Percentiles rank a stretch among this genome's conserved stretches.
These are phyloP conservation scores for Penicillium fimorum DNA, from an alignment of 495 filamentous ascomycete species.

Conservation along the genomic window DNA sequence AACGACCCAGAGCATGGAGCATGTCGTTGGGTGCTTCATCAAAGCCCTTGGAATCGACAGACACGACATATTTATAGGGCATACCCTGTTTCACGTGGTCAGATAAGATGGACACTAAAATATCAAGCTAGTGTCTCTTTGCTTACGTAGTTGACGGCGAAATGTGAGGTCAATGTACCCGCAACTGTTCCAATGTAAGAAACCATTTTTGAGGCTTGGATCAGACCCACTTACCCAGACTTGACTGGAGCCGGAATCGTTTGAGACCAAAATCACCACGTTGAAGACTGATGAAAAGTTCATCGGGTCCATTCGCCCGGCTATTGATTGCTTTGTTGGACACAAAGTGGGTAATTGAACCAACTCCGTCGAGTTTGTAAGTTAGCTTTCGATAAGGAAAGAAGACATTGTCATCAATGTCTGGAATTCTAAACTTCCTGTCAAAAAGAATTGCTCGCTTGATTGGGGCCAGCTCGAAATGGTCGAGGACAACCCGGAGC, in stretches of 20 bases:
- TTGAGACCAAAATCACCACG: constrained; percentile 54
- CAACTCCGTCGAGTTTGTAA: constrained; percentile 44
- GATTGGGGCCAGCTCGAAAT: constrained; percentile 28
- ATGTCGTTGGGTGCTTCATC: constrained; percentile 57
- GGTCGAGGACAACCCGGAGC: constrained; percentile 33
- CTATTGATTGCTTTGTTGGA: constrained; percentile 52
- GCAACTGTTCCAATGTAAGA: constrained; percentile 17
- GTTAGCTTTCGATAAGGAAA: constrained; percentile 28
- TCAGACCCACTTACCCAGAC: constrained; percentile 36
- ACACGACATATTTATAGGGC: constrained; percentile 78
- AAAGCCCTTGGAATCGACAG: constrained; percentile 63
- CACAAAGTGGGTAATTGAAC: constrained; percentile 62
- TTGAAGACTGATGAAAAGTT: constrained; percentile 64
- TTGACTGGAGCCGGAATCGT: constrained; percentile 48
- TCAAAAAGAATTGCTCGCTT: constrained; percentile 27
- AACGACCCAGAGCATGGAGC: constrained; percentile 53
- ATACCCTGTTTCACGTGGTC: constrained; percentile 55
- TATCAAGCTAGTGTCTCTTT: not conserved
- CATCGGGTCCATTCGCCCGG: constrained; percentile 55
- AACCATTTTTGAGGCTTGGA: not conserved
- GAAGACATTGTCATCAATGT: constrained; percentile 18
- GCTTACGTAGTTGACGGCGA: constrained; percentile 70
- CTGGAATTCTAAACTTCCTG: constrained; percentile 14
- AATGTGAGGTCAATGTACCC: constrained; percentile 63
- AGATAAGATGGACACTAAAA: constrained; percentile 10